These are phyloP conservation scores for Penicillium sp. DNA, from an alignment of 2,329 filamentous ascomycete genomes.

Conservation along the genomic window DNA sequence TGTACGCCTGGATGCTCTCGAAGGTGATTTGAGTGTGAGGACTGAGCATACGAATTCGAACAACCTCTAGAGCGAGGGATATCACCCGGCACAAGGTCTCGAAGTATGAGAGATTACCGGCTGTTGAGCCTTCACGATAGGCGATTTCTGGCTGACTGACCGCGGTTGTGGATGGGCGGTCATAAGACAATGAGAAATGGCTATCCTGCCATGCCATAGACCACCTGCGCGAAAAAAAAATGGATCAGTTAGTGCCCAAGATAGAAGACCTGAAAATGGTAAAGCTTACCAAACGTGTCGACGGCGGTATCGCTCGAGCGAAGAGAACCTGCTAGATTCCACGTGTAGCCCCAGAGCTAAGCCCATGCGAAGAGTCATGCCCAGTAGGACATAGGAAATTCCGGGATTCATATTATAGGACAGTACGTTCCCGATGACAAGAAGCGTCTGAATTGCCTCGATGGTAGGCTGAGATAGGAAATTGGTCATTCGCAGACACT, in stretches of 20 bases:
- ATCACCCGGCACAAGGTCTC: conserved; percentile 55
- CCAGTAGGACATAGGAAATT: conserved; percentile 56
- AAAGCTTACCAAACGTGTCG: conserved; percentile 39
- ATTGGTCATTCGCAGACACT: conserved; percentile 59
- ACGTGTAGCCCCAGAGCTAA: conserved; percentile 56
- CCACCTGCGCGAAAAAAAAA: conserved; percentile 42
- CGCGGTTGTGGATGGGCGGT: conserved; percentile 51
- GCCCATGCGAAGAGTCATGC: conserved; percentile 55
- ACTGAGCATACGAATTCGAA: conserved; percentile 51
- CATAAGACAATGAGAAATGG: conserved; percentile 58
- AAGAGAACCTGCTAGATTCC: conserved; percentile 50
- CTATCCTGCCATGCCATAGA: conserved; percentile 61
- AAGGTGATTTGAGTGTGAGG: conserved; percentile 50
- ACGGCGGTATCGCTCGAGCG: conserved; percentile 43
- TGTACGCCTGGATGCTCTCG: conserved; percentile 51
- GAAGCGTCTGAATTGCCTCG: conserved; percentile 56
- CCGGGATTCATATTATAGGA: conserved; percentile 61
- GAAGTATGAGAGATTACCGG: conserved; percentile 51
- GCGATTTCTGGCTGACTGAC: conserved; percentile 49
- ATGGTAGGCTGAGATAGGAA: conserved; percentile 57
- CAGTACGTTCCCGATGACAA: conserved; percentile 57
- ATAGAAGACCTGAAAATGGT: background rate
- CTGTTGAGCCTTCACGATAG: conserved; percentile 43
- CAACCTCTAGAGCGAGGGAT: conserved; percentile 49
- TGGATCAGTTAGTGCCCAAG: background rate